Base-by-base conservation (phyloP, 345 rosid genomes). In the Salix purpurea region DNA sequence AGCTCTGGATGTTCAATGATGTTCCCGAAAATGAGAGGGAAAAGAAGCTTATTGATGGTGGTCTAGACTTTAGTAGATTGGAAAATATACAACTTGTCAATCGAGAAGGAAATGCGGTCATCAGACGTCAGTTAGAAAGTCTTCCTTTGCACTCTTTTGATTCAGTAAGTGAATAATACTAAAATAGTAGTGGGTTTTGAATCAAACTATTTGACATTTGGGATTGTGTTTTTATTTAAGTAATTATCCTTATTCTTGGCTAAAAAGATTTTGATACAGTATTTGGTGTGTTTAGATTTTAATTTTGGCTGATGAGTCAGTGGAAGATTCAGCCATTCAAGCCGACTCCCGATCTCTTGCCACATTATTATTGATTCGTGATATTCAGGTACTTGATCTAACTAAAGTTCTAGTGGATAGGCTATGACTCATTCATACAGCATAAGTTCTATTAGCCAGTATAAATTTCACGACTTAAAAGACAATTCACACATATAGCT, bases 1-100 rank as follows among this genome's bases (percentile, higher is more conserved):
- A 91, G 85, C 95, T 88, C n/a, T 91, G 95, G 92, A 89, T 91
- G 95, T 91, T 91, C 87, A 91, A 91, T 76, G 91, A 91, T 32
- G 95, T 91, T 75, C 86, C 79, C 36, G 95, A 91, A 80, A 84
- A 66, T 23, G 95, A 89, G 67, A 89, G 95, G 85, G 91, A 89
- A 36, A 84, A 71, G 83, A 91, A 91, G 86, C 88, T 91, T 44
- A 78, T 77, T 80, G 95, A 89, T 73, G 95, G 95, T 77, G 91
- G 92, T 67, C 89, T 91, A 72, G 95, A 91, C 68, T 26, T 84
- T 40, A 62, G 44, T 70, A 83, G 91, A 83, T 81, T 91, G 83
- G 85, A 18, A 44, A 91, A 91, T 80, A 91, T 91, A 82, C 58
- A 81, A 64, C 75, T 89, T 74, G 90, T 86, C 71, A 69, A 88